Conservation (phyloP, 1,284 basidiomycete species). For the Ustanciosporium gigantosporum region DNA sequence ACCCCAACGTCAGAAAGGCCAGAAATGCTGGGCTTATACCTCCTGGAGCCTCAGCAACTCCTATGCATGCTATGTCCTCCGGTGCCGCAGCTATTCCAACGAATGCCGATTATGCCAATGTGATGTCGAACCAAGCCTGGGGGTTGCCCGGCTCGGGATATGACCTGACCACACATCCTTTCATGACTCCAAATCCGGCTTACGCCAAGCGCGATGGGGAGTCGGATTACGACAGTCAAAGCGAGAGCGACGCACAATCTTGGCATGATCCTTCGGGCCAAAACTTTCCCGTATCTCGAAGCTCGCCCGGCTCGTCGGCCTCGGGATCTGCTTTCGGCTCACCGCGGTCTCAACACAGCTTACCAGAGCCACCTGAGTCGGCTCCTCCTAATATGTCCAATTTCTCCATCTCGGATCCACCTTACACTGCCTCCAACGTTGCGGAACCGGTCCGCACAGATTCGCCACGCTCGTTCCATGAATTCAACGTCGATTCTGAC, state of each 20-base stretch:
- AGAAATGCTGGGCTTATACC: conserved; percentile 13
- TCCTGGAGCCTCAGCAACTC: not conserved
- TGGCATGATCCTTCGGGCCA: conserved; percentile 15
- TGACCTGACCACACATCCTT: conserved; percentile 8
- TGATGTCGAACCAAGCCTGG: conserved; percentile 20
- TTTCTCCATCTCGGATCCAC: conserved; percentile 16
- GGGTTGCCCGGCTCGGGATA: conserved; percentile 14
- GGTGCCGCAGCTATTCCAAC: not conserved
- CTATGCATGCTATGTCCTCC: conserved; percentile 8
- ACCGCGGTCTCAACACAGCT: conserved; percentile 19
- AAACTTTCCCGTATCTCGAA: not conserved
- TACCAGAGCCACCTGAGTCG: conserved; percentile 15
- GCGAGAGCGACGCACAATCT: conserved; percentile 28
- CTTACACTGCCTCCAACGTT: conserved; percentile 1
- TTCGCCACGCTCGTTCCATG: conserved; percentile 34
- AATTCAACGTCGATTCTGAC: conserved; percentile 20
- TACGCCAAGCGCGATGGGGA: conserved; percentile 30
- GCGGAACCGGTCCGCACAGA: conserved; percentile 28
- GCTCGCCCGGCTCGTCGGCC: conserved; percentile 13
- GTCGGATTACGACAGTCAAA: conserved; percentile 34
- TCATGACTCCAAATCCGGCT: conserved; percentile 17
- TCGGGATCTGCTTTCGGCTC: conserved; percentile 21
- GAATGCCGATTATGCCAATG: conserved; percentile 4
- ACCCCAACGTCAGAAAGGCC: conserved; percentile 49
- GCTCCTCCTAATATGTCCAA: conserved; percentile 25